Conservation (phyloP, 495 filamentous ascomycete species). For the Entonaema liquescens region DNA sequence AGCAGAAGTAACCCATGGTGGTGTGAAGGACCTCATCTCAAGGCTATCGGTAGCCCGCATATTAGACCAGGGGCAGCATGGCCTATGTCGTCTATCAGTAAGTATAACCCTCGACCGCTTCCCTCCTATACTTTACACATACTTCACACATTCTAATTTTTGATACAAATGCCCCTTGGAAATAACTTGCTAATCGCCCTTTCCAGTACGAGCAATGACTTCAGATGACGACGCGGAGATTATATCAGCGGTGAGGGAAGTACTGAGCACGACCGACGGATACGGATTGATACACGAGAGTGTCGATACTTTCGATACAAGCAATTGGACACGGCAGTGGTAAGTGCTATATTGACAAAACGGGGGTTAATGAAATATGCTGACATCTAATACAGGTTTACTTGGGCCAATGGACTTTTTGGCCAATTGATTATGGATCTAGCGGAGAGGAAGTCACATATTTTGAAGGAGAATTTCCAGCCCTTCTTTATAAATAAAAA, state of each 20-base stretch:
- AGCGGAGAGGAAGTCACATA: slow-evolving; percentile 50
- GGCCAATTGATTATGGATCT: slow-evolving; percentile 71
- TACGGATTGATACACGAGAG: slow-evolving; percentile 70
- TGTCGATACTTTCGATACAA: slow-evolving; percentile 60
- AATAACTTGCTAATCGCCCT: not conserved
- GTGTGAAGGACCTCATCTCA: slow-evolving; percentile 62
- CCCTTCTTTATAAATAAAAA: slow-evolving; percentile 29
- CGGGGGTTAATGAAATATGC: not conserved
- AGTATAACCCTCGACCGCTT: not conserved
- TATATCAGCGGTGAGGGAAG: slow-evolving; percentile 51
- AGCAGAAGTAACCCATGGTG: slow-evolving; percentile 65
- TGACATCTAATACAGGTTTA: slow-evolving; percentile 60
- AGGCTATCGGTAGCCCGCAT: slow-evolving; percentile 65
- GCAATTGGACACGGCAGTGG: slow-evolving; percentile 69
- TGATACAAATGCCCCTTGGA: not conserved
- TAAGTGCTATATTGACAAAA: not conserved
- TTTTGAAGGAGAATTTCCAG: slow-evolving; percentile 53
- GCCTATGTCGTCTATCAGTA: slow-evolving; percentile 66
- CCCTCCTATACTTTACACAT: slow-evolving; percentile 11
- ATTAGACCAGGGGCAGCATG: slow-evolving; percentile 64
- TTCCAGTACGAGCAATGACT: slow-evolving; percentile 50
- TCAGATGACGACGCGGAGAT: slow-evolving; percentile 59
- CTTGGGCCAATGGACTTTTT: slow-evolving; percentile 75
- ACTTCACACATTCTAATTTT: too few species aligned
- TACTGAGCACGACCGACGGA: slow-evolving; percentile 64